phyloP scores from a whole-genome alignment of 805 yeast species.

The Sungouiella thailandica region DNA sequence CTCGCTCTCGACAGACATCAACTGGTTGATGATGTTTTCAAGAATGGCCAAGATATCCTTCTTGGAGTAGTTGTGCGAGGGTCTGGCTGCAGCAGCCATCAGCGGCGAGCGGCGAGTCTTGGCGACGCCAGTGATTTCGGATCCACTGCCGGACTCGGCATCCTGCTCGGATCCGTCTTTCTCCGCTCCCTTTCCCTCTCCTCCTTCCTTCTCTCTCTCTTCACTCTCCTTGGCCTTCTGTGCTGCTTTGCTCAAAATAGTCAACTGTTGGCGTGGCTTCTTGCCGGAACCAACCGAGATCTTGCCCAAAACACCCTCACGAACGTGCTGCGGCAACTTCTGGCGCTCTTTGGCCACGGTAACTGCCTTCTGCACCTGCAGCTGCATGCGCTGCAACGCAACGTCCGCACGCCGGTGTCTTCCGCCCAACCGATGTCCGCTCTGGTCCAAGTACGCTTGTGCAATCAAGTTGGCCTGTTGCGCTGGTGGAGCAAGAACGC shows the following conservation, averaged over 20 bases:
- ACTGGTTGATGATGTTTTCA: conserved; percentile 73
- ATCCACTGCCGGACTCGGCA: too few species aligned
- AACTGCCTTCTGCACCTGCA: conserved; percentile 94
- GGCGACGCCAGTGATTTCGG: conserved; percentile 14
- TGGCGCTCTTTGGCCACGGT: conserved; percentile 90
- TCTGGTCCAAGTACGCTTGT: conserved; percentile 83
- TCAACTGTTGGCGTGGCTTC: conserved; percentile 83
- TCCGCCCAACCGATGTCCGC: conserved; percentile 88
- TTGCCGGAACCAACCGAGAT: conserved; percentile 74
- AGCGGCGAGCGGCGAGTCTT: conserved; percentile 27
- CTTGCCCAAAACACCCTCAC: conserved; percentile 88
- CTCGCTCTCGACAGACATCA: conserved; percentile 72
- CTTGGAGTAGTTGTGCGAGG: conserved; percentile 30
- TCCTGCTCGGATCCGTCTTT: too few species aligned
- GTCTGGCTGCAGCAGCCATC: conserved; percentile 28
- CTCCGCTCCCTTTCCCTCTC: too few species aligned
- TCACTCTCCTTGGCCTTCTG: conserved; percentile 32
- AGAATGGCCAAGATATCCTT: conserved; percentile 55
- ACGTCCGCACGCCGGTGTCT: conserved; percentile 79
- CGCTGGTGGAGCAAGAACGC: conserved; percentile 22
- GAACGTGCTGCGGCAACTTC: conserved; percentile 55
- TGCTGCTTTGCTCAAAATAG: conserved; percentile 49
- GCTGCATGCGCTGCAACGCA: conserved; percentile 95
- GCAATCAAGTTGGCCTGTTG: conserved; percentile 78
- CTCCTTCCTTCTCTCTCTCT: conserved; percentile 15